These are phyloP conservation scores for Tuber melanosporum DNA, from an alignment of 495 filamentous ascomycete species.

Conservation along the genomic window DNA sequence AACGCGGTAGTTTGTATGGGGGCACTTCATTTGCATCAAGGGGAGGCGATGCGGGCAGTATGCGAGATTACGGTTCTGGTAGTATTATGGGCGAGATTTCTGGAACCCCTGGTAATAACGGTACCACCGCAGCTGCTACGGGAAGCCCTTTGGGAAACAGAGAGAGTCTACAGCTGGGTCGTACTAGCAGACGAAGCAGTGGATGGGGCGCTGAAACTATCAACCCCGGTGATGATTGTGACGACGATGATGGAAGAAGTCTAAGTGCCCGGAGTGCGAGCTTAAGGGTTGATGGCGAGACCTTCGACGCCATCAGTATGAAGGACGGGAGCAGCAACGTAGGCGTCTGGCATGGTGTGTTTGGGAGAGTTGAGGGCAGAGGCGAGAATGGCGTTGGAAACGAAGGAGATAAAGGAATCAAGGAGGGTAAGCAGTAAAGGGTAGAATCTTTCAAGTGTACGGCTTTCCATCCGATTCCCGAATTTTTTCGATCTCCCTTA, in stretches of 20 bases:
- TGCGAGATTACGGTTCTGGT: conserved; percentile 15
- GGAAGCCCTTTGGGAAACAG: conserved; percentile 24
- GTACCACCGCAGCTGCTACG: conserved; percentile 4
- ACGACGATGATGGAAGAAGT: conserved; percentile 25
- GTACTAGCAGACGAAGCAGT: conserved; percentile 16
- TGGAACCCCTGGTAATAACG: conserved; percentile 7
- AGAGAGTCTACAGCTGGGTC: conserved; percentile 24
- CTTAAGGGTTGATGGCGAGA: conserved; percentile 17
- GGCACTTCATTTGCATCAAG: conserved; percentile 27
- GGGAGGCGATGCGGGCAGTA: conserved; percentile 26
- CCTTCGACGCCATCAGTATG: conserved; percentile 25
- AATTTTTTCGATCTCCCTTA: neutral
- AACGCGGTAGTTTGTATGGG: conserved; percentile 23
- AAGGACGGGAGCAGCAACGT: conserved; percentile 37
- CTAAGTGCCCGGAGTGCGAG: conserved; percentile 20
- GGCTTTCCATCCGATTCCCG: neutral
- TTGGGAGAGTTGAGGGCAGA: conserved; percentile 18
- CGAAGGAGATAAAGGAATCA: conserved; percentile 4
- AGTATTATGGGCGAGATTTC: conserved; percentile 33
- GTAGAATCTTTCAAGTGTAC: neutral
- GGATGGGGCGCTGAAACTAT: conserved; percentile 21
- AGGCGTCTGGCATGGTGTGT: conserved; percentile 37
- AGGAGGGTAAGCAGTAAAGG: conserved; percentile 8
- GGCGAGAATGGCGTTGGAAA: conserved; percentile 5
- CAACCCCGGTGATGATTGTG: conserved; percentile 9